A percentile compares a stretch with the other conserved stretches of the same genome.
Evolutionary conservation across 805 yeast genomes (phyloP).

Genomic region (Candida alai): DNA sequence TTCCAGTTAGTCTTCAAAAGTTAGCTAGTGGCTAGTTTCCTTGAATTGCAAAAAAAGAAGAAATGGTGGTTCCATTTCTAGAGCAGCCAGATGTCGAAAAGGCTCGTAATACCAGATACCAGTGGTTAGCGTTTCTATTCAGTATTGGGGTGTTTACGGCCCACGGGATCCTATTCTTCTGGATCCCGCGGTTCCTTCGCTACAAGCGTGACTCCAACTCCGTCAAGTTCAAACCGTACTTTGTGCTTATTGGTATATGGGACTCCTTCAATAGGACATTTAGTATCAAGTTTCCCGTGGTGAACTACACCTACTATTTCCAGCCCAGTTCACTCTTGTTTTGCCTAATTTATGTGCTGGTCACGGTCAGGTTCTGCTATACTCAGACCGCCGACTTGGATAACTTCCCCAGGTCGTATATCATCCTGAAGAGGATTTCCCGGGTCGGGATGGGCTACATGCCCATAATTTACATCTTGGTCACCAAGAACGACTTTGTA

Average conservation of each 20-base stretch:
- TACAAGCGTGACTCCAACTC: constrained; percentile 14
- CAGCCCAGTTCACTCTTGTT: constrained; percentile 41
- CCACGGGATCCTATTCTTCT: constrained; percentile 41
- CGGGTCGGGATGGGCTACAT: constrained; percentile 37
- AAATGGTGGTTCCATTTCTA: constrained; percentile 36
- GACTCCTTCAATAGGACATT: constrained; percentile 24
- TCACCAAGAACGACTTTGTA: constrained; percentile 38
- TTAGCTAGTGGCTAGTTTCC: too few relatives aligned
- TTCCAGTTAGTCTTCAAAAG: too few relatives aligned
- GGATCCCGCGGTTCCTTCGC: constrained; percentile 37
- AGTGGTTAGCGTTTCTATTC: constrained; percentile 32
- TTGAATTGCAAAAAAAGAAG: too few relatives aligned
- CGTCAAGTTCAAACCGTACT: constrained; percentile 17
- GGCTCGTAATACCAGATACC: constrained; percentile 30
- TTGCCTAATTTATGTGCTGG: constrained; percentile 21
- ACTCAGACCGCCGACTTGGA: constrained; percentile 34
- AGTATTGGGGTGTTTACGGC: constrained; percentile 21
- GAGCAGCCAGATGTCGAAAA: constrained; percentile 38
- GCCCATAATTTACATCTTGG: constrained; percentile 33
- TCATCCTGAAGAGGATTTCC: constrained; percentile 41
- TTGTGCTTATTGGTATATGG: constrained; percentile 25
- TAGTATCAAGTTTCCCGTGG: constrained; percentile 18
- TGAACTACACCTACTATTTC: constrained; percentile 20
- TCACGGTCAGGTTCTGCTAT: constrained; percentile 26
- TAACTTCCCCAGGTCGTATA: constrained; percentile 36